Evolutionary conservation across 176 grass and related monocot genomes (phyloP).

Genomic region (Pharus latifolius): DNA sequence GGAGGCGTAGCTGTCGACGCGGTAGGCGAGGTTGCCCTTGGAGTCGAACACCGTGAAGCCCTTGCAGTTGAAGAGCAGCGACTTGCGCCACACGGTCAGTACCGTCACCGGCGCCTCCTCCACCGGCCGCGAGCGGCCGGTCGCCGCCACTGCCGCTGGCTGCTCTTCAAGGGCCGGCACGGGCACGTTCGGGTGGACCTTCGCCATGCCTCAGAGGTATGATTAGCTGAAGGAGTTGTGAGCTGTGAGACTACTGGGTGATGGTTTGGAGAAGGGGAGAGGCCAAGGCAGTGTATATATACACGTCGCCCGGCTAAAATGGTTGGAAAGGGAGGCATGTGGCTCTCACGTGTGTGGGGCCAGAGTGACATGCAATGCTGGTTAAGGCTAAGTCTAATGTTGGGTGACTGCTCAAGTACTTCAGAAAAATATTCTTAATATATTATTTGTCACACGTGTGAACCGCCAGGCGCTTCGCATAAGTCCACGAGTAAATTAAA

Average conservation of each 20-base stretch:
- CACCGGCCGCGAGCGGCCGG: not conserved
- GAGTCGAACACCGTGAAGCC: slow-evolving; percentile 89
- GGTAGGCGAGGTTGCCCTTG: slow-evolving; percentile 65
- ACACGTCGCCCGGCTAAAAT: no score
- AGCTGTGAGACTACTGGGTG: not conserved
- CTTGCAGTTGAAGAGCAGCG: slow-evolving; percentile 83
- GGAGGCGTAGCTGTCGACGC: slow-evolving; percentile 74
- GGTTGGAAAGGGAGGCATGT: slow-evolving; percentile 21
- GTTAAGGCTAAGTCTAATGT: no score
- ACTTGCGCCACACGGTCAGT: slow-evolving; percentile 96
- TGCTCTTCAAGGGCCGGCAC: not conserved
- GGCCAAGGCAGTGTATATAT: not conserved
- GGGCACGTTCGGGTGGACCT: slow-evolving; percentile 58
- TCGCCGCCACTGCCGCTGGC: not conserved
- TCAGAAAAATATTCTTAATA: no score
- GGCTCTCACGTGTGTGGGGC: slow-evolving; percentile 16
- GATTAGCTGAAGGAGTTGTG: not conserved
- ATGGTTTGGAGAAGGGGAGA: not conserved
- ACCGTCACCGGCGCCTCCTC: slow-evolving; percentile 26
- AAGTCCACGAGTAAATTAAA: no score
- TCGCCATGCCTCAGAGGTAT: slow-evolving; percentile 21
- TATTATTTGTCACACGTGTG: no score
- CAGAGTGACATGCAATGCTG: slow-evolving; percentile 30
- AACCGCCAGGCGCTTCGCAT: no score
- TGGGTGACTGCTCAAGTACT: no score